phyloP scores from a whole-genome alignment of 140 eudicot genomes.

The Oenanthe javanica region DNA sequence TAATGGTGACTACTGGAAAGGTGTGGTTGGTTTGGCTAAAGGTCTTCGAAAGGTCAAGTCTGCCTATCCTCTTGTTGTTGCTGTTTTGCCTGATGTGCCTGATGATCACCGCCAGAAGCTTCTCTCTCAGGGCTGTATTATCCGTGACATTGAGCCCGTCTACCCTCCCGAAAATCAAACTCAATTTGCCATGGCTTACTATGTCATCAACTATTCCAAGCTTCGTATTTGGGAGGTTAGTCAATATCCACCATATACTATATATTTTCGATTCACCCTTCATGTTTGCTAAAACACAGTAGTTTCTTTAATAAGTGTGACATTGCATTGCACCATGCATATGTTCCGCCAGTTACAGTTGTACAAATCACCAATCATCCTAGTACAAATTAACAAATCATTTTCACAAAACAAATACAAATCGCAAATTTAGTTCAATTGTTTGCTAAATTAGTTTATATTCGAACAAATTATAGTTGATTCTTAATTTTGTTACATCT shows the following conservation, averaged over 20 bases:
- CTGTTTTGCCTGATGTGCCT: slow-evolving; percentile 15
- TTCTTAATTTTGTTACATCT: no score
- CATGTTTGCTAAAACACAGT: no score
- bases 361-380: no score
- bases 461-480: no score
- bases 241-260: no score
- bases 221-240: slow-evolving; percentile 9
- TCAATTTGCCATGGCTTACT: slow-evolving; percentile 14
- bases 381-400: no score
- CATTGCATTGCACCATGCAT: no score
- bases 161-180: slow-evolving; percentile 15
- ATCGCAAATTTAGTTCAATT: no score
- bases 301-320: no score
- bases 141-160: slow-evolving; percentile 12
- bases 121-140: slow-evolving; percentile 12
- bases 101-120: slow-evolving; percentile 11
- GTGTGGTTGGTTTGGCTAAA: slow-evolving; percentile 15
- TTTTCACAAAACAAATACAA: no score
- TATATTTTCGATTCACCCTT: background rate
- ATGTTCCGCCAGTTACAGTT: no score
- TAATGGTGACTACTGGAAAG: slow-evolving; percentile 14
- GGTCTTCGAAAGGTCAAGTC: background rate
- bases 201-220: slow-evolving; percentile 15
- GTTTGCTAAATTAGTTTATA: no score
- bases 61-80: slow-evolving; percentile 17